Conservation (phyloP, 805 yeast genomes). For the Teunomyces funiuensis region DNA sequence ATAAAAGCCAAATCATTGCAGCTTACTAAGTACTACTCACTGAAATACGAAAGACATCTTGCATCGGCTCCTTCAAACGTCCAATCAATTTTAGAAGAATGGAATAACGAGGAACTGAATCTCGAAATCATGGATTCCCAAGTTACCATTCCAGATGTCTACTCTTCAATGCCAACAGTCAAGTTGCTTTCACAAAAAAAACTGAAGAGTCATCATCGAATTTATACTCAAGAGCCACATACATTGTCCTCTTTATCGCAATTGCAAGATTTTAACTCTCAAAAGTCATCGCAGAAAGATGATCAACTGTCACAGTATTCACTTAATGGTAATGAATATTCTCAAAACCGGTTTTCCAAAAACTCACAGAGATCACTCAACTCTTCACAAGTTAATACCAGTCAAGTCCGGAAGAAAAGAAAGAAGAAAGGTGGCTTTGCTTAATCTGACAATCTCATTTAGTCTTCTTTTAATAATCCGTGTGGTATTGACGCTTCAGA, state of each 20-base stretch:
- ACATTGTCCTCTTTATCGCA: not conserved
- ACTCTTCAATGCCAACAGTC: conserved; percentile 1
- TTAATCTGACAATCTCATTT: conserved; percentile 14
- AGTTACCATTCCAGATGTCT: not conserved
- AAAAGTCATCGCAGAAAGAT: not conserved
- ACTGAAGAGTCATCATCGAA: not conserved
- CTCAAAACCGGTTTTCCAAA: not conserved
- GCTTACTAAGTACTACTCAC: not conserved
- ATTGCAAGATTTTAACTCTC: not conserved
- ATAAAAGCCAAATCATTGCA: conserved; percentile 12
- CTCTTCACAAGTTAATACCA: conserved; percentile 9
- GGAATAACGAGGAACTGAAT: conserved; percentile 6
- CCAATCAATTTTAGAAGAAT: conserved; percentile 2
- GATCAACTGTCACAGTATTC: not conserved
- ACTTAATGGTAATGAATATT: not conserved
- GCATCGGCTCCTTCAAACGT: conserved; percentile 6
- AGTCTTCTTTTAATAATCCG: too few relatives aligned
- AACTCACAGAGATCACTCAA: conserved; percentile 1
- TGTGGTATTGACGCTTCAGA: too few relatives aligned
- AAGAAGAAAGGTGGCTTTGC: conserved; percentile 53
- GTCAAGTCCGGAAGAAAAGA: conserved; percentile 31
- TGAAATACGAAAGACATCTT: conserved; percentile 2
- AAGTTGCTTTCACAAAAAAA: not conserved
- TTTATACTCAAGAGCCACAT: not conserved
- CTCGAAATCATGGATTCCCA: not conserved